phyloP scores from a whole-genome alignment of 495 filamentous ascomycete species.

The Pyrenopolyporus hunteri region DNA sequence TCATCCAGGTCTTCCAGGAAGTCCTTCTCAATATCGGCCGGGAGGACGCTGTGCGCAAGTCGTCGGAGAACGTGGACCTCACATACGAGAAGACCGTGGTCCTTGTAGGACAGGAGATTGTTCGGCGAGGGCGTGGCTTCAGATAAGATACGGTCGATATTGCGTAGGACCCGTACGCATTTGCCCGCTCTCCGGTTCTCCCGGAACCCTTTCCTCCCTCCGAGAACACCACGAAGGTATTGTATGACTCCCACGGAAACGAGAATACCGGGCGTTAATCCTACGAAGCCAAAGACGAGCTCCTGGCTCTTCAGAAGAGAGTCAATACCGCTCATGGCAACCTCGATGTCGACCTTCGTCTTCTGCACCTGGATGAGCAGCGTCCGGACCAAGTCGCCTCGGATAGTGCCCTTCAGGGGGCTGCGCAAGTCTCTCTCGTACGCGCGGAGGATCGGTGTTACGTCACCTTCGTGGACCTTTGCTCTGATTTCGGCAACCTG shows the following conservation, averaged over 20 bases:
- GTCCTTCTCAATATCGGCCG: conserved; percentile 72
- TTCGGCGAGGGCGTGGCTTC: conserved; percentile 65
- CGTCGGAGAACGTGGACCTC: conserved; percentile 81
- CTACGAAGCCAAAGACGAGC: conserved; percentile 94
- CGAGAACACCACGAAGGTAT: conserved; percentile 72
- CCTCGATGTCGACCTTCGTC: conserved; percentile 97
- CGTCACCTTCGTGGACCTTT: conserved; percentile 86
- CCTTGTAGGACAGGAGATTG: conserved; percentile 80
- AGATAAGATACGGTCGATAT: conserved; percentile 82
- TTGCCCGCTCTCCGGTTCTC: conserved; percentile 65
- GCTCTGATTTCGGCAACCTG: conserved; percentile 72
- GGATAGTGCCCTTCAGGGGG: conserved; percentile 78
- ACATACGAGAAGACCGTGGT: conserved; percentile 87
- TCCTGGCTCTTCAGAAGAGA: conserved; percentile 92
- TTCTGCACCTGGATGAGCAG: conserved; percentile 97
- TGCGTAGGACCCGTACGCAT: conserved; percentile 75
- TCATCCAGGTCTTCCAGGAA: conserved; percentile 87
- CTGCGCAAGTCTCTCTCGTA: conserved; percentile 85
- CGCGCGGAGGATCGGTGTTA: conserved; percentile 86
- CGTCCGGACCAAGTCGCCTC: conserved; percentile 86
- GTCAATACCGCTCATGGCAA: conserved; percentile 94
- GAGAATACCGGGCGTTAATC: conserved; percentile 86
- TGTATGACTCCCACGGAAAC: conserved; percentile 76
- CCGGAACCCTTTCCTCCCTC: conserved; percentile 68
- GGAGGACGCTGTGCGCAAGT: conserved; percentile 67